phyloP scores from a whole-genome alignment of 495 filamentous ascomycete genomes.

The Entonaema liquescens region DNA sequence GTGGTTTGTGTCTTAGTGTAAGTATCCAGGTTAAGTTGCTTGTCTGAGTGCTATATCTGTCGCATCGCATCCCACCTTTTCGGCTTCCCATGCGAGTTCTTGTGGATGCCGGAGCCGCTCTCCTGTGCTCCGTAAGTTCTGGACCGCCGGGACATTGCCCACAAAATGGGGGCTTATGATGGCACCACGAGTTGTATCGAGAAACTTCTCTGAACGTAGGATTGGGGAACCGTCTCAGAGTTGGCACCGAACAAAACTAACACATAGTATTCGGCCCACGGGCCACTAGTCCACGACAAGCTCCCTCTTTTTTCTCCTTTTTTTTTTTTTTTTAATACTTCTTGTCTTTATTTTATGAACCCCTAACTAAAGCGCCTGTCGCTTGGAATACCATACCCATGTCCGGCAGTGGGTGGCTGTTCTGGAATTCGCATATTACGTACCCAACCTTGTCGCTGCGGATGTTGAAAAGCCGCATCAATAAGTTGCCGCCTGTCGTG shows the following conservation, averaged over 20 bases:
- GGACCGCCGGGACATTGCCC: conserved; percentile 20
- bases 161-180: conserved; percentile 13
- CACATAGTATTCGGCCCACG: conserved; percentile 16
- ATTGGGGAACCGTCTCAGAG: conserved; percentile 30
- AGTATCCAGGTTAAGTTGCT: not conserved
- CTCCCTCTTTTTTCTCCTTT: conserved; percentile 15
- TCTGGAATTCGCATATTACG: conserved; percentile 29
- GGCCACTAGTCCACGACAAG: conserved; percentile 35
- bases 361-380: conserved; percentile 24
- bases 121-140: conserved; percentile 33
- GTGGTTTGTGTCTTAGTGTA: not conserved
- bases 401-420: conserved; percentile 17
- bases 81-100: conserved; percentile 22
- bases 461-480: conserved; percentile 39
- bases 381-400: conserved; percentile 17
- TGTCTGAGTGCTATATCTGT: conserved; percentile 14
- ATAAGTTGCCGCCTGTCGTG: too few species aligned
- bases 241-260: conserved; percentile 27
- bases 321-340: too few species aligned
- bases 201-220: conserved; percentile 33
- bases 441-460: conserved; percentile 9
- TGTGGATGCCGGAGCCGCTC: conserved; percentile 37
- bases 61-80: conserved; percentile 29
- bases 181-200: conserved; percentile 36
- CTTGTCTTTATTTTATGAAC: not conserved